Percentiles rank a stretch among this genome's conserved stretches.
Evolutionary conservation across 441 rosid species (phyloP).

Genomic region (Adansonia gregorii): DNA sequence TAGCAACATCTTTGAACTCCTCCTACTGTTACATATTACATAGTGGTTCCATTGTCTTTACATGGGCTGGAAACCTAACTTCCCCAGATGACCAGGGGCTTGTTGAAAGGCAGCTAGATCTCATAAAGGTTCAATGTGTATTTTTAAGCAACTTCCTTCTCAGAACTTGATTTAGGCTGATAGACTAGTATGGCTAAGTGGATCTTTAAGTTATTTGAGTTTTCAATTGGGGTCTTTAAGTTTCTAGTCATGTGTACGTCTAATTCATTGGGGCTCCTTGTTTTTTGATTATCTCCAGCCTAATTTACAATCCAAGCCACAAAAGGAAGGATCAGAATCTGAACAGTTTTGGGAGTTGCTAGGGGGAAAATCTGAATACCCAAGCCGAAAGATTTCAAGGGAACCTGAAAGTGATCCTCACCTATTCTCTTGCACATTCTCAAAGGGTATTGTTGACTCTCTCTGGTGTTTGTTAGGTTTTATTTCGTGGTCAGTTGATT

Average conservation of each 20-base stretch:
- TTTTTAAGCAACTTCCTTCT: constrained; percentile 22
- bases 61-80: constrained; percentile 94
- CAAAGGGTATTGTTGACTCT: constrained; percentile 53
- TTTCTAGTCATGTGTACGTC: too few relatives aligned
- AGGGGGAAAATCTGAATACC: constrained; percentile 86
- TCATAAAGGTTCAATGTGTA: constrained; percentile 67
- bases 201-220: not conserved
- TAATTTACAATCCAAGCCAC: constrained; percentile 73
- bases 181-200: constrained; percentile 20
- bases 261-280: not conserved
- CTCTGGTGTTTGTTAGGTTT: constrained; percentile 9
- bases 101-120: constrained; percentile 86
- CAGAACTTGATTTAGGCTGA: constrained; percentile 11
- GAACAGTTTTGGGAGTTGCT: constrained; percentile 92
- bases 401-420: constrained; percentile 91
- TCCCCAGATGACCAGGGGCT: constrained; percentile 79
- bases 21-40: constrained; percentile 93
- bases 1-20: constrained; percentile 80
- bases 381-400: constrained; percentile 71
- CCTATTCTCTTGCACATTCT: constrained; percentile 79
- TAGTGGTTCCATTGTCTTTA: constrained; percentile 67
- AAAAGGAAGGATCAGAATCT: constrained; percentile 91
- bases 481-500: constrained; percentile 21
- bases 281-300: constrained; percentile 57
- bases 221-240: too few relatives aligned